A percentile compares a stretch with the other conserved stretches of the same genome.
These are phyloP conservation scores for Dendrobium officinale DNA, from an alignment of 106 monocot genomes.

Conservation along the genomic window DNA sequence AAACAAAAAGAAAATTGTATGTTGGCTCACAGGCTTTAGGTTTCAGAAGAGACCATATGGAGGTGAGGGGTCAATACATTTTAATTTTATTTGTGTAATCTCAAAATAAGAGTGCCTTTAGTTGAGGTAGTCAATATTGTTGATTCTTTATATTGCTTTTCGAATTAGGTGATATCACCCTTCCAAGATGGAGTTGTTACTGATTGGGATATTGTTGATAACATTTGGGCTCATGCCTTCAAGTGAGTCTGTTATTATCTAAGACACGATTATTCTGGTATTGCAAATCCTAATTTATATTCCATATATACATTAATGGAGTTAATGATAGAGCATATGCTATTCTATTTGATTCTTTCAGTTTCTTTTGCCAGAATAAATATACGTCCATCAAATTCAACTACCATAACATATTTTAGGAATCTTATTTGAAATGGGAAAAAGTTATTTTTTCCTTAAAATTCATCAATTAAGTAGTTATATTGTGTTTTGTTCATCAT, in stretches of 20 bases:
- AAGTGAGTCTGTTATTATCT: constrained; percentile 36
- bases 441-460: neutral
- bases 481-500: neutral
- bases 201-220: constrained; percentile 97
- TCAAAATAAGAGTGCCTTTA: neutral
- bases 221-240: constrained; percentile 97
- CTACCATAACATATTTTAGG: neutral
- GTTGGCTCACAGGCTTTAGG: constrained; percentile 69
- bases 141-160: neutral
- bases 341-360: neutral
- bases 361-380: neutral
- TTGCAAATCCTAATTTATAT: neutral
- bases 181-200: constrained; percentile 77
- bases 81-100: neutral
- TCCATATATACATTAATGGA: neutral
- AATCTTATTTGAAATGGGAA: neutral
- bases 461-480: neutral
- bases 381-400: neutral
- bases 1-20: constrained; percentile 59
- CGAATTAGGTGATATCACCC: constrained; percentile 73
- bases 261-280: neutral
- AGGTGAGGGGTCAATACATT: constrained; percentile 30
- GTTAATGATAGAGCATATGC: neutral
- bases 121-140: neutral
- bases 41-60: constrained; percentile 62